Percentiles rank a stretch among this genome's conserved stretches.
phyloP scores from a whole-genome alignment of 768 basidiomycete species.

The Tylopilus balloui region DNA sequence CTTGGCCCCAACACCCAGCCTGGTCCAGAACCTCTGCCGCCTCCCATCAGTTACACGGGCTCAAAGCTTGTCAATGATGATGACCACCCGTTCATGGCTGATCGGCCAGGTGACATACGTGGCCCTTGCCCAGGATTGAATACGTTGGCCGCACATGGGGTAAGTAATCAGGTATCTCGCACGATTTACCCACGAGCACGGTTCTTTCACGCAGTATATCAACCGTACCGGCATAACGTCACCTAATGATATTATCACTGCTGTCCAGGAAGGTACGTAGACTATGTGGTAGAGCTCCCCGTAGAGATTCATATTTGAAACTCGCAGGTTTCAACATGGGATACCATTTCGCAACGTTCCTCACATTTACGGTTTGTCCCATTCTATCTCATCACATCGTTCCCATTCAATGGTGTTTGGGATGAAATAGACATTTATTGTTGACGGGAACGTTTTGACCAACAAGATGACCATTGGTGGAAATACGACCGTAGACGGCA shows the following conservation, averaged over 20 bases:
- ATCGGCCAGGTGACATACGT: conserved; percentile 18
- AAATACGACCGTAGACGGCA: conserved; percentile 10
- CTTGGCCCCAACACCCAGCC: too few species aligned
- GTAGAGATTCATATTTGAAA: neutral
- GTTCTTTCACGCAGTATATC: conserved; percentile 14
- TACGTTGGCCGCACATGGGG: conserved; percentile 24
- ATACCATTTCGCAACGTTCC: conserved; percentile 5
- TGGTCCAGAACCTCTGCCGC: conserved; percentile 18
- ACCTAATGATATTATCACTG: conserved; percentile 20
- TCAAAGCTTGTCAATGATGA: conserved; percentile 19
- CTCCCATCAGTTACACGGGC: conserved; percentile 16
- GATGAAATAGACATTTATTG: conserved; percentile 16
- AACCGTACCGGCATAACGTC: conserved; percentile 12
- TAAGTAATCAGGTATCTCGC: neutral
- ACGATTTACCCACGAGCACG: neutral
- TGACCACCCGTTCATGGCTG: conserved; percentile 12
- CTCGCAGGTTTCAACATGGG: conserved; percentile 24
- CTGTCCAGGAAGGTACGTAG: conserved; percentile 17
- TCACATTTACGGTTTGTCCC: conserved; percentile 15
- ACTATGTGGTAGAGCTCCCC: neutral
- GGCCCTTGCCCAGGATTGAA: conserved; percentile 25
- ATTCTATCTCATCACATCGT: neutral
- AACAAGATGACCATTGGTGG: conserved; percentile 24
- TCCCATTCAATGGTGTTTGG: too few species aligned
- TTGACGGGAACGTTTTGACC: conserved; percentile 25